Evolutionary conservation across 495 filamentous ascomycete species (phyloP), one percentile per base, ranked within the genome.

Genomic region (Chlorociboria aeruginascens): DNA sequence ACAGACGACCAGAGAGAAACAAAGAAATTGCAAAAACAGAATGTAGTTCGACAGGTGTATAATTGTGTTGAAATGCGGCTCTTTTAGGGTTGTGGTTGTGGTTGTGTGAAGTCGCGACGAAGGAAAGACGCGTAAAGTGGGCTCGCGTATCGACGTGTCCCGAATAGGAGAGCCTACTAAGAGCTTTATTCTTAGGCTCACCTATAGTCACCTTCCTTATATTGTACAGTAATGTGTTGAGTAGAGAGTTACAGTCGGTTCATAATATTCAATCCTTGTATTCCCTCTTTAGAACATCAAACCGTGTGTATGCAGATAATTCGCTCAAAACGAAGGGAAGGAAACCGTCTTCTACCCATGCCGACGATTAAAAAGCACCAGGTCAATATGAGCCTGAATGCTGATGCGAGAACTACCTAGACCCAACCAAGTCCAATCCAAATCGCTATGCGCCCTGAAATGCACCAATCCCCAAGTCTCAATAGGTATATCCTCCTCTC

Each of bases 241-340:
- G 4, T 25, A 25, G 4, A 2, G 4, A 25, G 4, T 25, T 25
- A 1, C 20, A 25, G 20, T 25, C 20, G 20, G 4, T 25, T 43
- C 16, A 41, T 10, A 13, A 41, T 41, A 30, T 45, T 9, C 14
- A 32, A 32, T 46, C 44, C n/a, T 37, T 36, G 35, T 46, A 46
- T 20, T 34, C 42, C 4, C 9, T 31, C 25, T 9, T 35, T n/a
- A 8, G 13, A 32, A 37, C 43, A 32, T 20, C 11, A 7, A 39
- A 14, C 17, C 34, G 16, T 42, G 14, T 52, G 41, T 41, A 45
- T 39, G 49, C 49, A 51, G 4, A 25, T 25, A 52, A 42, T 37
- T 44, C 43, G 49, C 49, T 52, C 36, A 51, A 34, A 49, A 50
- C 48, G 48, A 45, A 43, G 28, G 28, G 48, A 40, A 30, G 45